A percentile compares a stretch with the other conserved stretches of the same genome.
phyloP scores from a whole-genome alignment of 257 asterid species.

The Solanum medicagineum region DNA sequence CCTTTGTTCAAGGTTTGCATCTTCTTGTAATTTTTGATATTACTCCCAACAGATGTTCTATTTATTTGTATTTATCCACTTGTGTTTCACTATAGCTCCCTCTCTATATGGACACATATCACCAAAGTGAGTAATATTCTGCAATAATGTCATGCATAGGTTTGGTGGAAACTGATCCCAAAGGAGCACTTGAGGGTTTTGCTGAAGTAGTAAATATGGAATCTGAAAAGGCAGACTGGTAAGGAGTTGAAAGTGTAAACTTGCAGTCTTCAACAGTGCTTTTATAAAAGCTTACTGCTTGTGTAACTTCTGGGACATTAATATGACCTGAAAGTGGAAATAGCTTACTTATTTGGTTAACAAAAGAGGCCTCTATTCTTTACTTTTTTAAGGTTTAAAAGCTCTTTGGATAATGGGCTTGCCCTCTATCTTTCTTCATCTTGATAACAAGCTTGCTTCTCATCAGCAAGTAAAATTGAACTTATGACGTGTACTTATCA shows the following conservation, averaged over 20 bases:
- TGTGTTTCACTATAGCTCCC: neutral
- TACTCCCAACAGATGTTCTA: neutral
- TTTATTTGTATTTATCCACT: neutral
- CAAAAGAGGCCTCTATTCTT: neutral
- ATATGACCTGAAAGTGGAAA: neutral
- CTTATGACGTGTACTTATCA: neutral
- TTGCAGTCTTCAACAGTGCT: neutral
- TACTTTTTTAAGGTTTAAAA: neutral
- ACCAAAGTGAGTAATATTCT: neutral
- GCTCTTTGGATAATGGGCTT: neutral
- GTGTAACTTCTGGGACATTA: neutral
- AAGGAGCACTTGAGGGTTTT: slow-evolving; percentile 89
- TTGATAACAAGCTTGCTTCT: neutral
- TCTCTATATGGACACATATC: neutral
- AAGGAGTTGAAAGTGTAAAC: neutral
- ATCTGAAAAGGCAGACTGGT: slow-evolving; percentile 95
- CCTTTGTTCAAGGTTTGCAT: neutral
- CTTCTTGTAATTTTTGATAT: neutral
- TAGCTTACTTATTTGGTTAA: neutral
- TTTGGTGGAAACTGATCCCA: slow-evolving; percentile 78
- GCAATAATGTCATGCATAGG: slow-evolving; percentile 25
- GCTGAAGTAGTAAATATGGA: slow-evolving; percentile 88
- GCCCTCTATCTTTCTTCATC: neutral
- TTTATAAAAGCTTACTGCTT: neutral
- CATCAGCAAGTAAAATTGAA: neutral